Percentiles rank a stretch among this genome's conserved stretches.
phyloP scores from a whole-genome alignment of 2,329 filamentous ascomycete species.

The Penicillium italicum region DNA sequence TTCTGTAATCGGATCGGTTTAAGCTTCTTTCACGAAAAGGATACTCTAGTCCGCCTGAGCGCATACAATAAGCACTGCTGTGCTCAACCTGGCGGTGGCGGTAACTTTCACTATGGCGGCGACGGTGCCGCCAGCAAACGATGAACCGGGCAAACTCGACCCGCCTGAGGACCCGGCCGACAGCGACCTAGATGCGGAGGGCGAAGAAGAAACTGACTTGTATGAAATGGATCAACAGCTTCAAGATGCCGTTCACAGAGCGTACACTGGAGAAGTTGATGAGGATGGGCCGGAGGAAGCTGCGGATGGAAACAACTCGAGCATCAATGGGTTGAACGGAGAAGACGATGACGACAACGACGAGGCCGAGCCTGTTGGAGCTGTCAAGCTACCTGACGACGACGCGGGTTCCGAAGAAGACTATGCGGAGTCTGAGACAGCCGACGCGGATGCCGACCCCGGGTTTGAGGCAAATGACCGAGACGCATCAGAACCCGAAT shows the following conservation, averaged over 20 bases:
- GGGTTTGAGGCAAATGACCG: slow-evolving; percentile 42
- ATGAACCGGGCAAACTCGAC: slow-evolving; percentile 33
- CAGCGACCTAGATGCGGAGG: slow-evolving; percentile 45
- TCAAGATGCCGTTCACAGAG: slow-evolving; percentile 37
- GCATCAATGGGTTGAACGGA: slow-evolving; percentile 30
- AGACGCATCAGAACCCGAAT: slow-evolving; percentile 38
- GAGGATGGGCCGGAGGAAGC: slow-evolving; percentile 29
- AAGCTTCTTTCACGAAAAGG: slow-evolving; percentile 17
- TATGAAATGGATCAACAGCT: slow-evolving; percentile 41
- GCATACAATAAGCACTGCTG: slow-evolving; percentile 7
- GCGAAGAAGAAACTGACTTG: slow-evolving; percentile 44
- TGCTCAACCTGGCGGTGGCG: slow-evolving; percentile 38
- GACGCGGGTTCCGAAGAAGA: slow-evolving; percentile 37
- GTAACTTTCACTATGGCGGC: slow-evolving; percentile 42
- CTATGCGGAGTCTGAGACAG: slow-evolving; percentile 38
- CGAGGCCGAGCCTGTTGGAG: slow-evolving; percentile 40
- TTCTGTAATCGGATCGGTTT: slow-evolving; percentile 29
- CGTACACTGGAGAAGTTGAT: slow-evolving; percentile 33
- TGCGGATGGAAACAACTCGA: slow-evolving; percentile 32
- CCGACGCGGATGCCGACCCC: slow-evolving; percentile 43
- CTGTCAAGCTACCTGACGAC: slow-evolving; percentile 36
- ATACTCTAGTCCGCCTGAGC: slow-evolving; percentile 6
- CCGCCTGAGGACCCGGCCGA: slow-evolving; percentile 34
- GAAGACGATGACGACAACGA: slow-evolving; percentile 43
- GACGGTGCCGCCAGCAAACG: slow-evolving; percentile 38